A percentile compares a stretch with the other conserved stretches of the same genome.
These are phyloP conservation scores for Mycena galopus DNA, from an alignment of 768 basidiomycete species.

Conservation along the genomic window DNA sequence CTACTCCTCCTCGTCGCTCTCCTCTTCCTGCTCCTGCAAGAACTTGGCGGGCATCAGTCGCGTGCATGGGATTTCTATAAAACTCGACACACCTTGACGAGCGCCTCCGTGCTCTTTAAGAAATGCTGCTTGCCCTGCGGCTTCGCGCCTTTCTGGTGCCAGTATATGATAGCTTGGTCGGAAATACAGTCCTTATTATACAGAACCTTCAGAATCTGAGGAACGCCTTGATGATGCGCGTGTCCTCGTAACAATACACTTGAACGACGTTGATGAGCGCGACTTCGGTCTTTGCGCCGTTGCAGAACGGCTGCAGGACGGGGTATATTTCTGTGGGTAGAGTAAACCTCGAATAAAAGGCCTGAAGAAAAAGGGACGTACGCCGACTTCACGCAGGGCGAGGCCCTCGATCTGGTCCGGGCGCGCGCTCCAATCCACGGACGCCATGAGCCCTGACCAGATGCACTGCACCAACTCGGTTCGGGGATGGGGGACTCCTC, in stretches of 20 bases:
- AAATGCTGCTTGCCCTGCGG: constrained; percentile 96
- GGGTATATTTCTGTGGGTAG: constrained; percentile 75
- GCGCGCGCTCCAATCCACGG: constrained; percentile 89
- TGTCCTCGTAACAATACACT: constrained; percentile 96
- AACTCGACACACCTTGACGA: constrained; percentile 80
- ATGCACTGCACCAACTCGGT: constrained; percentile 88
- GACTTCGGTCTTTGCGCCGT: constrained; percentile 90
- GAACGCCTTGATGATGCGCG: constrained; percentile 94
- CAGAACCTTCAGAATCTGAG: constrained; percentile 93
- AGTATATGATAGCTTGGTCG: constrained; percentile 97
- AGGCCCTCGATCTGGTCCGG: constrained; percentile 93
- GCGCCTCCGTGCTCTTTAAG: constrained; percentile 85
- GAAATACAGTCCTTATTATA: constrained; percentile 97
- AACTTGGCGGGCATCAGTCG: constrained; percentile 64
- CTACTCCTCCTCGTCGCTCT: constrained; percentile 78
- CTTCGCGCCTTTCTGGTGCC: constrained; percentile 97
- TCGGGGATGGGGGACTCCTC: constrained; percentile 89
- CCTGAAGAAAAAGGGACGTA: constrained; percentile 53
- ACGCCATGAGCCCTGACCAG: constrained; percentile 92
- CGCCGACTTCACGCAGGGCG: constrained; percentile 89
- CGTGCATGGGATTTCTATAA: neutral
- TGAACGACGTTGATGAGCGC: constrained; percentile 96
- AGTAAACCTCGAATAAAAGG: neutral
- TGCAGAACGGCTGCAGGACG: constrained; percentile 93
- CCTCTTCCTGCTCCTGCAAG: constrained; percentile 89